Evolutionary conservation across 768 basidiomycete species (phyloP).

Genomic region (Termitomyces sp.): DNA sequence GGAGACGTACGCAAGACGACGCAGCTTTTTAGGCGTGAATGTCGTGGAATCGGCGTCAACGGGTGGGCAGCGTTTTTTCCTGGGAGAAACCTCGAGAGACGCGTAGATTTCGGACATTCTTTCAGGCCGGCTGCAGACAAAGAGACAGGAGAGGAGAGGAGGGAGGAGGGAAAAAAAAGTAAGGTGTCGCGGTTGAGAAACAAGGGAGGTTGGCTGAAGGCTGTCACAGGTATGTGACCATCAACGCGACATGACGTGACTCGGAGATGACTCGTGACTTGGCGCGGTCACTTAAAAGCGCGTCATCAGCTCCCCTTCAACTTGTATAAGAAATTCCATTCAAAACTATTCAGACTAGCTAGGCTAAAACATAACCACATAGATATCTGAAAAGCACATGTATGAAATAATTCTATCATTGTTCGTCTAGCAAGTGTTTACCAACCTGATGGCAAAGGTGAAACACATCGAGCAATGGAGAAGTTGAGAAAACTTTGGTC

Average conservation of each 20-base stretch:
- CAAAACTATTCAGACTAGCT: too few species aligned
- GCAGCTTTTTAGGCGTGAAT: conserved; percentile 68
- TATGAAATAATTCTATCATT: too few species aligned
- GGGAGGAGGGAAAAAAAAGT: background rate
- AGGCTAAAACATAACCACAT: too few species aligned
- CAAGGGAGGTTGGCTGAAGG: background rate
- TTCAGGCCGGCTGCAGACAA: conserved; percentile 4
- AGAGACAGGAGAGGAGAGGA: conserved; percentile 2
- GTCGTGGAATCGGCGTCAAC: conserved; percentile 49
- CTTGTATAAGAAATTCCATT: too few species aligned
- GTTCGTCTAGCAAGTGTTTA: too few species aligned
- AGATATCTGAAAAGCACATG: too few species aligned
- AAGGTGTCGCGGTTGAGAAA: conserved; percentile 18
- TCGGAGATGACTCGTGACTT: background rate
- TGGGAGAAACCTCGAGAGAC: conserved; percentile 61
- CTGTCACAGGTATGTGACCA: conserved; percentile 5
- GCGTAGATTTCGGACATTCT: conserved; percentile 61
- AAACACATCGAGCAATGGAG: too few species aligned
- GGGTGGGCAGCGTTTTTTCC: conserved; percentile 60
- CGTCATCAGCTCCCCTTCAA: too few species aligned
- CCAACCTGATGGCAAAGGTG: too few species aligned
- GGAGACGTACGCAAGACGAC: conserved; percentile 51
- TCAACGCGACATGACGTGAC: conserved; percentile 4
- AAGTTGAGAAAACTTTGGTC: too few species aligned
- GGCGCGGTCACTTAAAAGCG: too few species aligned